Evolutionary conservation across 2,329 filamentous ascomycete genomes (phyloP).

Genomic region (Alternaria arbusti): DNA sequence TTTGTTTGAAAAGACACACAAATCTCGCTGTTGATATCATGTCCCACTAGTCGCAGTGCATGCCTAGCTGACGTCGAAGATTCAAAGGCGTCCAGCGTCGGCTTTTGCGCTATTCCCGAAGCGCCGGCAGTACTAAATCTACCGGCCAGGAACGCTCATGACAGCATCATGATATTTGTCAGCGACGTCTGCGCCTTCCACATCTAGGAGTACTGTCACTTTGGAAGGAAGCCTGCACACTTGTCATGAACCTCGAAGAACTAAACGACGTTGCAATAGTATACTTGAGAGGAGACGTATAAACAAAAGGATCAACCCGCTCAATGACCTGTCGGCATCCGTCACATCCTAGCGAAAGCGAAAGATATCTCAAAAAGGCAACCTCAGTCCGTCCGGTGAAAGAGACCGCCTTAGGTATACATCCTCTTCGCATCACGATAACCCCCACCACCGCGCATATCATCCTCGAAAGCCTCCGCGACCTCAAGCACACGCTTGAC

Average conservation of each 20-base stretch:
- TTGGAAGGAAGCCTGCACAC: neutral
- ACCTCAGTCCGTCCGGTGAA: neutral
- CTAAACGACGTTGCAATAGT: neutral
- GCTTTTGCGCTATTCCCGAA: neutral
- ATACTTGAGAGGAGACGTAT: neutral
- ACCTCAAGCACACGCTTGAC: constrained; percentile 85
- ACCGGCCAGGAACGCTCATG: neutral
- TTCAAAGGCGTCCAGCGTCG: neutral
- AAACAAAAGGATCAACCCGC: neutral
- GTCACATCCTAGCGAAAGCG: neutral
- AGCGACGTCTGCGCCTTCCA: neutral
- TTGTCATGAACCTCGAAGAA: neutral
- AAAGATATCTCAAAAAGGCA: neutral
- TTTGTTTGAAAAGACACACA: neutral
- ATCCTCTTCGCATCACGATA: constrained; percentile 85
- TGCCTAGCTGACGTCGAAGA: neutral
- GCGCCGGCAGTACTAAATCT: neutral
- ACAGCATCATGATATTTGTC: neutral
- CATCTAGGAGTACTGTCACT: neutral
- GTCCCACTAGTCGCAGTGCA: neutral
- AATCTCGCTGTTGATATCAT: neutral
- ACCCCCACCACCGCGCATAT: constrained; percentile 80
- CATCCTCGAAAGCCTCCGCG: constrained; percentile 79
- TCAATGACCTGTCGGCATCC: neutral
- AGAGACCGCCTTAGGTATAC: constrained; percentile 61